Conservation (phyloP, 2,329 filamentous ascomycete species). For the Diaporthe longicolla region DNA sequence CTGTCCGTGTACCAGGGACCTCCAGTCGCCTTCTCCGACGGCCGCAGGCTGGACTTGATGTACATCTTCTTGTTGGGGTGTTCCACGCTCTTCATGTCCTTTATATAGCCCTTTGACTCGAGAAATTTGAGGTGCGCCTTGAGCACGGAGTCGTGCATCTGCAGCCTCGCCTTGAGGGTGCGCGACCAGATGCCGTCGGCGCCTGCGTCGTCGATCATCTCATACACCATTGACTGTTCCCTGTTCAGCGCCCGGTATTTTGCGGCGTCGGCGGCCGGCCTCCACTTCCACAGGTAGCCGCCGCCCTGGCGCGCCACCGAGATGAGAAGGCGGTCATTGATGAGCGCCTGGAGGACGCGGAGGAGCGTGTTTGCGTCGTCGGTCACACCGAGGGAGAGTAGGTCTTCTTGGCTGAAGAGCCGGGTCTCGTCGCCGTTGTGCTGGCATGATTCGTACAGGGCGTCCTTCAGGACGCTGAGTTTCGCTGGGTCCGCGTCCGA, state of each 20-base stretch:
- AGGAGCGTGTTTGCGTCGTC: constrained; percentile 69
- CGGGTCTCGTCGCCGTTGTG: constrained; percentile 37
- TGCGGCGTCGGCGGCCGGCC: constrained; percentile 71
- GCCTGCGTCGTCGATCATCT: constrained; percentile 87
- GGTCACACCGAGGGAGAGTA: constrained; percentile 56
- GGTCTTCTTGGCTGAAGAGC: constrained; percentile 42
- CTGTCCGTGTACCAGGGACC: constrained; percentile 96
- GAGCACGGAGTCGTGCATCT: constrained; percentile 87
- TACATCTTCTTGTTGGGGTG: constrained; percentile 95
- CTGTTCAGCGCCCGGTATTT: constrained; percentile 71
- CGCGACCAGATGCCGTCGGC: constrained; percentile 92
- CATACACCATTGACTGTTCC: constrained; percentile 88
- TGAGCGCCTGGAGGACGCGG: constrained; percentile 69
- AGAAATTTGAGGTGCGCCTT: constrained; percentile 87
- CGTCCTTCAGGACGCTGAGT: constrained; percentile 66
- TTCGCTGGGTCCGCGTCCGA: constrained; percentile 54
- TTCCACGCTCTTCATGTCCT: constrained; percentile 92
- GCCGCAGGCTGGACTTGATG: constrained; percentile 87
- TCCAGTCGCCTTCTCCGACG: constrained; percentile 91
- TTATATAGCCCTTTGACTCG: constrained; percentile 85
- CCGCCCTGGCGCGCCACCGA: constrained; percentile 59
- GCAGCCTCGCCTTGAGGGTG: constrained; percentile 82
- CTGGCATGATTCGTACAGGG: constrained; percentile 67
- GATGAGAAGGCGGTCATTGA: constrained; percentile 72
- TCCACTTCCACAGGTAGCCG: constrained; percentile 70